These are phyloP conservation scores for Rhizoclosmatium sp. DNA, from an alignment of 192 early-diverging fungal species.

Conservation along the genomic window DNA sequence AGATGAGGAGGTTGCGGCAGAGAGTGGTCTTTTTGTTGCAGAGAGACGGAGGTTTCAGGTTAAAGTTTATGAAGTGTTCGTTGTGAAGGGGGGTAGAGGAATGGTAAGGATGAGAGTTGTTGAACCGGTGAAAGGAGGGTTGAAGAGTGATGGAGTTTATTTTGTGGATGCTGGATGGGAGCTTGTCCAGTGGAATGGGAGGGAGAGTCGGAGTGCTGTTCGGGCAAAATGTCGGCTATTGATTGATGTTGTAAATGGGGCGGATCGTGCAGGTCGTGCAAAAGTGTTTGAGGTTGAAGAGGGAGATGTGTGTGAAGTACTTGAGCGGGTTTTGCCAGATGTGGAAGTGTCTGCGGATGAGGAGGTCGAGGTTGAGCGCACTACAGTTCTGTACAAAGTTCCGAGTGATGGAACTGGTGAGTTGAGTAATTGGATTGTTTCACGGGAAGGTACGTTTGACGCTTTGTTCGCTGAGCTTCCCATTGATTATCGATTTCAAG, in stretches of 20 bases:
- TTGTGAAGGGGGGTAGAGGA: not conserved
- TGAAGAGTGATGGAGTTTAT: conserved; percentile 45
- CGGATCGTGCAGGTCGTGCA: conserved; percentile 49
- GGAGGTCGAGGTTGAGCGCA: not conserved
- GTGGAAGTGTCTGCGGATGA: not conserved
- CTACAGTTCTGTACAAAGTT: not conserved
- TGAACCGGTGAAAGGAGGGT: conserved; percentile 7
- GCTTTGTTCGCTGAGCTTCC: not conserved
- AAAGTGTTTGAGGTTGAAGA: conserved; percentile 44
- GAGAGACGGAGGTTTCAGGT: conserved; percentile 42
- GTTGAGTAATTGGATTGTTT: conserved; percentile 24
- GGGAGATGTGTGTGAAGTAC: conserved; percentile 24
- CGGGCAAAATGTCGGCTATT: conserved; percentile 55
- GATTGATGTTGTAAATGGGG: conserved; percentile 40
- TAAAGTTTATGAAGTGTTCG: conserved; percentile 48
- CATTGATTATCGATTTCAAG: not conserved
- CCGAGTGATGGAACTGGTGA: not conserved
- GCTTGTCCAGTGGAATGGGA: conserved; percentile 61
- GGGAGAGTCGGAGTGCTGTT: conserved; percentile 22
- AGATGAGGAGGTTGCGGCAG: conserved; percentile 42
- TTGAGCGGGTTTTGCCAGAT: conserved; percentile 20
- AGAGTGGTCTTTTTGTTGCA: conserved; percentile 53
- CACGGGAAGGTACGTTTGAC: conserved; percentile 38
- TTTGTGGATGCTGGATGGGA: conserved; percentile 53
- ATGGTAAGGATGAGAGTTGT: conserved; percentile 8